These are phyloP conservation scores for Phoma sp. DNA, from an alignment of 2,329 filamentous ascomycete species.

Conservation along the genomic window DNA sequence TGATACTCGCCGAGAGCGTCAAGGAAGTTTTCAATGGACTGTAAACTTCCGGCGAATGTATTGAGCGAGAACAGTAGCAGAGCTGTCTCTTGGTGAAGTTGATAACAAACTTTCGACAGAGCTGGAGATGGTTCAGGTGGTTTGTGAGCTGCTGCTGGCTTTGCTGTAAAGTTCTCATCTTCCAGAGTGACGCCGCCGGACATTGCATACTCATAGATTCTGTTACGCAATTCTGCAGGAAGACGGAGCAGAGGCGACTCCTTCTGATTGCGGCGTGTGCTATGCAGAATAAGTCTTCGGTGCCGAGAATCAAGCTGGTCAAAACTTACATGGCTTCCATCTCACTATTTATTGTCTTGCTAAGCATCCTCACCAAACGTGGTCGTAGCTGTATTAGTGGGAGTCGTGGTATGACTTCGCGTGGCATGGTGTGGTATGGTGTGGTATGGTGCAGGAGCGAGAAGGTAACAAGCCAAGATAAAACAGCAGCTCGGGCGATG, in stretches of 20 bases:
- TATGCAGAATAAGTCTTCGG: background rate
- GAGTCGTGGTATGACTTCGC: no score
- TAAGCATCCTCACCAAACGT: no score
- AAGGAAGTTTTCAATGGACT: background rate
- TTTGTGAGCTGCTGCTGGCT: no score
- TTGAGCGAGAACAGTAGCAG: background rate
- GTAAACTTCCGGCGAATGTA: background rate
- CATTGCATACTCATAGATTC: background rate
- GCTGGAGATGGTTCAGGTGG: no score
- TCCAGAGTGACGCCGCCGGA: background rate
- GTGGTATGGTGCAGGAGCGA: no score
- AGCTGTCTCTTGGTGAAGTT: background rate
- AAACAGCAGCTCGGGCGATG: background rate
- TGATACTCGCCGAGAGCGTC: background rate
- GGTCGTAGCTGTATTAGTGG: no score
- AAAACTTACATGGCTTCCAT: background rate
- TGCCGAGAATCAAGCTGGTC: background rate
- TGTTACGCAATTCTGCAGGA: conserved; percentile 17
- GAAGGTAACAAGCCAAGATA: no score
- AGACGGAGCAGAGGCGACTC: conserved; percentile 20
- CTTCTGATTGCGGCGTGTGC: conserved; percentile 6
- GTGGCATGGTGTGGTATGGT: no score
- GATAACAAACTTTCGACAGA: background rate
- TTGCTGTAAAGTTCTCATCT: background rate
- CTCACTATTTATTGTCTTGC: background rate